Conservation (phyloP, 2,329 filamentous ascomycete species). For the Aciculosporium take region DNA sequence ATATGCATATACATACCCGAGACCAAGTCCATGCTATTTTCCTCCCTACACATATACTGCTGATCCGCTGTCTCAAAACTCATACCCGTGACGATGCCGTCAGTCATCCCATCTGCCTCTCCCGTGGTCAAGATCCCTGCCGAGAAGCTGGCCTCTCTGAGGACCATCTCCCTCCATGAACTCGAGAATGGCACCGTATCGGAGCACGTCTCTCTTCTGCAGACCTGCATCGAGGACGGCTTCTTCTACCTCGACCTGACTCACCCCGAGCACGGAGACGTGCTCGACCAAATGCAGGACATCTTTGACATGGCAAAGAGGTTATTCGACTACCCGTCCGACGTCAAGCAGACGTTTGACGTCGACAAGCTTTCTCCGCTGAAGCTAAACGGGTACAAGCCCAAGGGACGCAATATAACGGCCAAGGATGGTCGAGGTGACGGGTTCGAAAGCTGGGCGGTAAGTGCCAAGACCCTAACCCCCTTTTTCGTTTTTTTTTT, state of each 20-base stretch:
- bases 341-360: background rate
- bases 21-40: too few species aligned
- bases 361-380: background rate
- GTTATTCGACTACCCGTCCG: background rate
- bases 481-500: too few species aligned
- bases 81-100: background rate
- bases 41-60: too few species aligned
- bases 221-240: background rate
- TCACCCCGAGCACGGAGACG: background rate
- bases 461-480: too few species aligned
- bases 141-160: background rate
- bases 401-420: background rate
- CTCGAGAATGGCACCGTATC: background rate
- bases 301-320: background rate
- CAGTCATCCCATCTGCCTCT: background rate
- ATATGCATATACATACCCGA: too few species aligned
- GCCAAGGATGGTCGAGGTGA: background rate
- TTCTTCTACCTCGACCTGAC: slow-evolving; percentile 1
- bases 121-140: background rate
- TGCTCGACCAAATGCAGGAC: background rate
- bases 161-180: background rate
- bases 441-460: background rate
- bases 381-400: background rate
- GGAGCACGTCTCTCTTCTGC: background rate
- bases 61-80: too few species aligned